A percentile compares a stretch with the other conserved stretches of the same genome.
Evolutionary conservation across 352 stramenopile species (phyloP).

Genomic region (Globisporangium echinulatum): DNA sequence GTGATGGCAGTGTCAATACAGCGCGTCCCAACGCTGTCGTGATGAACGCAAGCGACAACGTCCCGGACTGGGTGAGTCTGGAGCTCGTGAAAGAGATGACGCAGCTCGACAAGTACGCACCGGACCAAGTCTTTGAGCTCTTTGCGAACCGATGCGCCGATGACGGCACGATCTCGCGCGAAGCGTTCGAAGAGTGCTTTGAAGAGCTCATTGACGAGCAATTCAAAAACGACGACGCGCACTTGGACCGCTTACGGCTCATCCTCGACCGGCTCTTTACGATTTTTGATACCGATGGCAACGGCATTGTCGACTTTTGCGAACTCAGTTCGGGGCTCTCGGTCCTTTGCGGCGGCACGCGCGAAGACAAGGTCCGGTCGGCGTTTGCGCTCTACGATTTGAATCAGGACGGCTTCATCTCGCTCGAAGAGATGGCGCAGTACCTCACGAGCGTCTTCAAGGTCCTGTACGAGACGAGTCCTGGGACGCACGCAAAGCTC

Average conservation of each 20-base stretch:
- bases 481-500: slow-evolving; percentile 45
- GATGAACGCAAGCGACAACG: slow-evolving; percentile 7
- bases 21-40: neutral
- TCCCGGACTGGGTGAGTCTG: slow-evolving; percentile 66
- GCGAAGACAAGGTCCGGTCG: slow-evolving; percentile 78
- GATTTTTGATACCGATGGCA: slow-evolving; percentile 76
- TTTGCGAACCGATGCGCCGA: slow-evolving; percentile 80
- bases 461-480: slow-evolving; percentile 79
- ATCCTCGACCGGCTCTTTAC: slow-evolving; percentile 76
- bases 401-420: slow-evolving; percentile 83
- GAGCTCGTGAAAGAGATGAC: slow-evolving; percentile 83
- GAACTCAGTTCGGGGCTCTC: slow-evolving; percentile 80
- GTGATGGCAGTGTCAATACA: no score
- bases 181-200: slow-evolving; percentile 82
- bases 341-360: slow-evolving; percentile 70
- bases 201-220: slow-evolving; percentile 76
- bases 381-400: slow-evolving; percentile 86
- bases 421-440: slow-evolving; percentile 83
- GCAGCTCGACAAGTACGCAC: slow-evolving; percentile 71
- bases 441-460: slow-evolving; percentile 86
- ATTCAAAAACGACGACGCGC: slow-evolving; percentile 66
- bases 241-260: slow-evolving; percentile 50
- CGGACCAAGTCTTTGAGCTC: slow-evolving; percentile 81
- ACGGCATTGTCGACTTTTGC: slow-evolving; percentile 78
- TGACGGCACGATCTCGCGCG: slow-evolving; percentile 69